Evolutionary conservation across 2,329 filamentous ascomycete genomes (phyloP), one percentile per base, ranked within the genome.

Genomic region (Colletotrichum higginsianum): DNA sequence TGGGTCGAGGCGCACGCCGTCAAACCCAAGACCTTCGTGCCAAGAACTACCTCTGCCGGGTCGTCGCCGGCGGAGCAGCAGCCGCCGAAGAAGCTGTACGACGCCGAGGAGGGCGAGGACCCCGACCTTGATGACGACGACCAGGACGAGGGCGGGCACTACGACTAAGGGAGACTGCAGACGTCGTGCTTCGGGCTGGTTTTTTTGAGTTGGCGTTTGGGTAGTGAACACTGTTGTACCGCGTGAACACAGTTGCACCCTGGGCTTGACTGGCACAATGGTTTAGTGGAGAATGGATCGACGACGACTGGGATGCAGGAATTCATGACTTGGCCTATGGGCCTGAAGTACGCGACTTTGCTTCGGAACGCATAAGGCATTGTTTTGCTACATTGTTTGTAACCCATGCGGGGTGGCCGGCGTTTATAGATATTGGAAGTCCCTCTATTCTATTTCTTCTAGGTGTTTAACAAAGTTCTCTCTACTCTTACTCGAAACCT

Each of bases 1-100:
- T 83, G 81, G 81, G 82, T 83, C 40, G 82, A 83, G 77, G 70
- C 75, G 49, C 81, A 83, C 62, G 72, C 66, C 16, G 77, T 83
- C 23, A 75, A 65, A 65, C 75, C 77, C 4, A 74, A 71, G 47
- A 66, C 70, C 44, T 60, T 77, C 2, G 42, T 75, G 57, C 58
- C 21, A 21, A 61, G 40, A 18, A 38, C 26, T 12, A n/a, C 44
- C n/a, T 50, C 44, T 12, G 58, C 23, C 52, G 60, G 44, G 47
- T 49, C 60, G 21, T 40, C 30, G 69, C 72, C 44, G 71, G 64
- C 53, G 61, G 30, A 42, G 42, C 52, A 73, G 23, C 44, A 57
- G 62, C 65, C 62, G 50, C 56, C 71, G 26, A 65, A 74, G 73
- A 80, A 80, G 72, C 74, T 81, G 21, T 81, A 81, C 63, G 78